Evolutionary conservation across 805 yeast species (phyloP), one percentile per base, ranked within the genome.

Genomic region (Starmerella bombicola): DNA sequence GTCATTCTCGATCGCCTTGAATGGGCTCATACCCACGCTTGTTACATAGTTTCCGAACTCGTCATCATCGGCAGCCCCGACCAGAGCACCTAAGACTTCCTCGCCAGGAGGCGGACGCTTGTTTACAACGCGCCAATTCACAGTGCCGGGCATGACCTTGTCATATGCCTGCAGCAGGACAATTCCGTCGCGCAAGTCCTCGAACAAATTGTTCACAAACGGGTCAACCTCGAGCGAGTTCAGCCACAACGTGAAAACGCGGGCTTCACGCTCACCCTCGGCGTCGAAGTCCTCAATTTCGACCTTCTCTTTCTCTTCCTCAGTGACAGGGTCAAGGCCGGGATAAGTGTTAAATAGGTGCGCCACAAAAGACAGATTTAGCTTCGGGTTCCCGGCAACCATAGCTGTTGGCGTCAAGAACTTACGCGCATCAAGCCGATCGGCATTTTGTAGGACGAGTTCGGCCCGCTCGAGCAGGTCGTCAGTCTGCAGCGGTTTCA

Each of bases 261-360:
- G 75, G 3, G 98, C 98, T 66, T 91, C 98, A 66, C 98, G 81
- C 66, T 91, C 98, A 48, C 98, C 98, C 65, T 91, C 98, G 20
- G 98, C 98, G 60, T 91, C 98, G 56, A 91, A 91, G 52, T 84
- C 97, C 66, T 91, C 98, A 53, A 91, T 83, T 59, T 86, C 97
- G 22, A 91, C 82, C 54, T 77, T 80, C 41, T 47, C 51, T 61
- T 88, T 96, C 43, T 67, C 69, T 63, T 86, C 97, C 48, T 62
- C 66, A 57, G 83, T 93, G 49, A 88, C 73, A 43, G 97, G 97
- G 46, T 86, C 97, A 50, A 91, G 71, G 37, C 98, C 97, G 36
- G 98, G 98, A 58, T 83, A 77, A 5, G 95, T 88, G 67, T 91
- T 91, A 71, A 91, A 91, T 59, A 91, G 68, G 60, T 91, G 93